Base-by-base conservation (phyloP, 495 filamentous ascomycete genomes). In the Pseudomonodictys pantanalensis region DNA sequence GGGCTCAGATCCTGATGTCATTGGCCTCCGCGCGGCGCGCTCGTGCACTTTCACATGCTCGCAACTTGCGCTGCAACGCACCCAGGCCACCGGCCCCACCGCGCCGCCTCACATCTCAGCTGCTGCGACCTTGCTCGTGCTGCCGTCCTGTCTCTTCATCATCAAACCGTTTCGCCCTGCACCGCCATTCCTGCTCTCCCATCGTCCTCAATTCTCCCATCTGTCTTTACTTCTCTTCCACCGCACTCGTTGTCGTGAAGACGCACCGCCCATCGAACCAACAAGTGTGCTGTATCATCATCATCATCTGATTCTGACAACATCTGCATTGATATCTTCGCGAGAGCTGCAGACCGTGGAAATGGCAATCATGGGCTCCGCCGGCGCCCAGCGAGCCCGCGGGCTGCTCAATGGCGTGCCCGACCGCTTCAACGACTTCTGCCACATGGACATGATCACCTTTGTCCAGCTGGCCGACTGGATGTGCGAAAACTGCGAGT, bases 391-490 rank as follows among this genome's bases (percentile, higher is more conserved):
- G 10, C 35, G 55, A 39, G 61, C 61, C 7, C 18, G 39, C 6
- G 47, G 22, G 8, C 43, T 67, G 35, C 58, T 67, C 29, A 59
- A 67, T 32, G 64, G 49, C 42, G 41, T 67, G 17, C 64, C 64
- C 22, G 38, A 62, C 35, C 47, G 59, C 39, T 67, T 67, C 59
- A 45, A 62, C 22, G 64, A 62, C 39, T 67, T 58, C 54, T 53
- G 47, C 33, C 64, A 62, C 43, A 67, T 67, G 64, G 64, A 67
- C 38, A 58, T 62, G 33, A 53, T 62, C 24, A 67, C 64, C 41
- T 67, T 62, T 22, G 51, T 67, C 6, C 53, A 58, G 28, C 45
- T 67, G 24, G 64, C 64, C 22, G 64, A 67, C 48, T 67, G 58
- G 64, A 30, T 62, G 0, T 20, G 50, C 9, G 64, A 55, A 33